Conservation (phyloP, 228 moss, liverwort and hornwort genomes). For the Sphagnum magellanicum region DNA sequence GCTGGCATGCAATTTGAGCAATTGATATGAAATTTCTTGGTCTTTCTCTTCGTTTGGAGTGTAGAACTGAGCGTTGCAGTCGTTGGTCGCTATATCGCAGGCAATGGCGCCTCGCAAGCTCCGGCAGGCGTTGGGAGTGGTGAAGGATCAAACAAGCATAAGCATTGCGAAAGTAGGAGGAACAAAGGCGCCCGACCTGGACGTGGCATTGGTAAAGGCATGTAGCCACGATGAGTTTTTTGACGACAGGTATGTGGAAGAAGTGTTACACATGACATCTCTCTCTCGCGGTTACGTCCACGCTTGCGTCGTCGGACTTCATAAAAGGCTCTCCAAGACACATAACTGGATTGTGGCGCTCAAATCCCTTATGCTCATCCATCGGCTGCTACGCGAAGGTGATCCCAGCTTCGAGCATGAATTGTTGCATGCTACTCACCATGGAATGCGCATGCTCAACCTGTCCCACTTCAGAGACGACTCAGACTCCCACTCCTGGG, state of each 20-base stretch:
- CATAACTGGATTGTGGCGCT: constrained; percentile 92
- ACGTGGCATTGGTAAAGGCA: constrained; percentile 83
- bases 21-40: no score
- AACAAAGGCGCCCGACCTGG: constrained; percentile 69
- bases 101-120: constrained; percentile 90
- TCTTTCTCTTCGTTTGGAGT: no score
- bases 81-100: constrained; percentile 7
- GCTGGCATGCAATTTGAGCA: no score
- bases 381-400: constrained; percentile 80
- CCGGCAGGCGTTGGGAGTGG: constrained; percentile 79
- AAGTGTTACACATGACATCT: constrained; percentile 68
- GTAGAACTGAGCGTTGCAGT: no score
- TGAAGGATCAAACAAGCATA: constrained; percentile 95
- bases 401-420: constrained; percentile 82
- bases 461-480: constrained; percentile 81
- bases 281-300: constrained; percentile 82
- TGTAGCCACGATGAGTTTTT: constrained; percentile 88
- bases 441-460: constrained; percentile 77
- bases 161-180: constrained; percentile 79
- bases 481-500: constrained; percentile 83
- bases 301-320: constrained; percentile 68
- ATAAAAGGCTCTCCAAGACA: constrained; percentile 80
- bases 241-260: constrained; percentile 69
- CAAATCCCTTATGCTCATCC: constrained; percentile 83
- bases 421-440: constrained; percentile 28